These are phyloP conservation scores for Pseudonitzschia pungens DNA, from an alignment of 108 stramenopile species.

Conservation along the genomic window DNA sequence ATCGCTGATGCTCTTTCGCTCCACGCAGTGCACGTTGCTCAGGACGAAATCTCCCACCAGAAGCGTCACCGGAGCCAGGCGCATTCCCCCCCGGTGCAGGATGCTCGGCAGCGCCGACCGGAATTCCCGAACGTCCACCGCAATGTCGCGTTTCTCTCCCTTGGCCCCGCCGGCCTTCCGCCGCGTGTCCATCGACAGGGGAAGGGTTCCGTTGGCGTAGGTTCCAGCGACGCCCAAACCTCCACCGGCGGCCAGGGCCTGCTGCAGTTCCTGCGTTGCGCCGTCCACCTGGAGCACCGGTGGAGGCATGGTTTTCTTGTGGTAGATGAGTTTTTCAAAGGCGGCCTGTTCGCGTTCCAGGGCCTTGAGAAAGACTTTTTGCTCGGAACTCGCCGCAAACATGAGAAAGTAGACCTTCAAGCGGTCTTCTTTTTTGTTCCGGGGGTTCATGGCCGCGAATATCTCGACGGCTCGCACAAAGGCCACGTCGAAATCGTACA, in stretches of 20 bases:
- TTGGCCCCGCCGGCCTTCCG: conserved; percentile 62
- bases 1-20: conserved; percentile 95
- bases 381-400: conserved; percentile 93
- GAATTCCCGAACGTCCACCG: conserved; percentile 97
- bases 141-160: conserved; percentile 69
- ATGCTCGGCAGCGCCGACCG: conserved; percentile 94
- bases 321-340: conserved; percentile 91
- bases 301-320: conserved; percentile 90
- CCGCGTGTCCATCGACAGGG: conserved; percentile 79
- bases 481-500: conserved; percentile 88
- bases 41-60: conserved; percentile 96
- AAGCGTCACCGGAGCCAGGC: conserved; percentile 88
- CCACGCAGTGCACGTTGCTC: conserved; percentile 94
- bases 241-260: conserved; percentile 52
- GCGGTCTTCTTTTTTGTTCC: conserved; percentile 39
- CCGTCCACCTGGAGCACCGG: conserved; percentile 52
- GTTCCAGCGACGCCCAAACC: conserved; percentile 56
- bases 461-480: conserved; percentile 91
- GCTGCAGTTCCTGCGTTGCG: conserved; percentile 90
- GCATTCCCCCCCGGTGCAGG: conserved; percentile 91
- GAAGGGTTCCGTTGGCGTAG: conserved; percentile 70
- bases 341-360: conserved; percentile 90
- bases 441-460: conserved; percentile 45
- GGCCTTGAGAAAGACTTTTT: conserved; percentile 87
- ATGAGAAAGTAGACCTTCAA: conserved; percentile 87